Evolutionary conservation across 768 basidiomycete species (phyloP).

Genomic region (Tylopilus intermedius): DNA sequence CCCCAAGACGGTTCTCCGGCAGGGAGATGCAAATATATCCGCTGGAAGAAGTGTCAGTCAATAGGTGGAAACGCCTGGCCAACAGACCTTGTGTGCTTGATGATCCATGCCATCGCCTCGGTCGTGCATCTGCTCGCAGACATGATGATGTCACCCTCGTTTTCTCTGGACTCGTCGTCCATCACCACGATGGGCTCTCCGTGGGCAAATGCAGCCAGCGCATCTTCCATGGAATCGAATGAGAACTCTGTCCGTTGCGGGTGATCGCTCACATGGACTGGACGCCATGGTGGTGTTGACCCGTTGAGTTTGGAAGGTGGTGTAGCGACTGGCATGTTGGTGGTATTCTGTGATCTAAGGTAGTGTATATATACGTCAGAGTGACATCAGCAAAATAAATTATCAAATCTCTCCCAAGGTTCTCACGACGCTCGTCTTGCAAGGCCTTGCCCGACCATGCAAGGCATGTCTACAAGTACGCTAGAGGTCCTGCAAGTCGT

Average conservation of each 20-base stretch:
- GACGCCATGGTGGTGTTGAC: conserved; percentile 15
- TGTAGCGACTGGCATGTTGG: neutral
- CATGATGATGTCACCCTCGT: conserved; percentile 95
- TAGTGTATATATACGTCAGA: too few relatives aligned
- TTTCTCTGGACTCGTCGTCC: conserved; percentile 95
- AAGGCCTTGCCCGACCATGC: too few relatives aligned
- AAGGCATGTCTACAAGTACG: too few relatives aligned
- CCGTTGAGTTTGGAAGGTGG: conserved; percentile 11
- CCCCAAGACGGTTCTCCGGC: conserved; percentile 66
- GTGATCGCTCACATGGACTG: conserved; percentile 17
- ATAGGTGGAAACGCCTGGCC: neutral
- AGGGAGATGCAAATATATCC: conserved; percentile 92
- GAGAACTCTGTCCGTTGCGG: conserved; percentile 39
- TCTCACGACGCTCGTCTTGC: too few relatives aligned
- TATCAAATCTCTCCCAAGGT: too few relatives aligned
- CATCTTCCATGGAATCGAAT: conserved; percentile 80
- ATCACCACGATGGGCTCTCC: conserved; percentile 96
- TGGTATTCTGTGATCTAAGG: neutral
- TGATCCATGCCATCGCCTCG: conserved; percentile 99
- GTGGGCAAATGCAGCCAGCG: conserved; percentile 64
- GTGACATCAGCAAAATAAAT: too few relatives aligned
- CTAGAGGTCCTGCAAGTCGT: too few relatives aligned
- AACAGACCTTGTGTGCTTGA: conserved; percentile 86
- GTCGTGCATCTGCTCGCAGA: conserved; percentile 80
- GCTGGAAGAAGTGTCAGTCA: conserved; percentile 39